Percentiles rank a stretch among this genome's conserved stretches.
Evolutionary conservation across 495 filamentous ascomycete genomes (phyloP).

Genomic region (Penicillium argentinense): DNA sequence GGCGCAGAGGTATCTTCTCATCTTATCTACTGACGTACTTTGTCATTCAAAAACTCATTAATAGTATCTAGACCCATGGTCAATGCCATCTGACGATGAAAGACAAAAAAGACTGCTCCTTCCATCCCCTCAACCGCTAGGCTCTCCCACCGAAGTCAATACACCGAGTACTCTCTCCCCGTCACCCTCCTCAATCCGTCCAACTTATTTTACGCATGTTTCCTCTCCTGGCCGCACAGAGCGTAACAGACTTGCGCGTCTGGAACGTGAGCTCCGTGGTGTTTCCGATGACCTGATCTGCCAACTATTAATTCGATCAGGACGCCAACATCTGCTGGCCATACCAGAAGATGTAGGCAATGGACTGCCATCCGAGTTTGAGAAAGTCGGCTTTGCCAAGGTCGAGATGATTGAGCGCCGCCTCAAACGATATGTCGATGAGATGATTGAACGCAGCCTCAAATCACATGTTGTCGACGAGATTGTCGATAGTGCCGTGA

Average conservation of each 20-base stretch:
- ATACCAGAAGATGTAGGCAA: constrained; percentile 14
- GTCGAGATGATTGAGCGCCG: constrained; percentile 11
- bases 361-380: constrained; percentile 5
- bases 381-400: constrained; percentile 8
- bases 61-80: constrained; percentile 21
- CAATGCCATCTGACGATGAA: constrained; percentile 13
- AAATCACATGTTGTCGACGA: constrained; percentile 13
- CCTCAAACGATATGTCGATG: constrained; percentile 6
- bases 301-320: neutral
- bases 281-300: neutral
- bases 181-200: constrained; percentile 18
- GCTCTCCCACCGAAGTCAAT: constrained; percentile 19
- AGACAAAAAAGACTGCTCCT: constrained; percentile 17
- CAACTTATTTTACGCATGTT: constrained; percentile 14
- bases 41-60: constrained; percentile 18
- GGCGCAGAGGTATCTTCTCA: constrained; percentile 18
- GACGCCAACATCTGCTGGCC: constrained; percentile 19
- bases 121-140: constrained; percentile 12
- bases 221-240: constrained; percentile 12
- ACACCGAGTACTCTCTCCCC: constrained; percentile 18
- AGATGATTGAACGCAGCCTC: constrained; percentile 1
- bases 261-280: neutral
- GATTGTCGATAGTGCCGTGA: no score
- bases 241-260: constrained; percentile 9
- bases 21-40: constrained; percentile 15